Base-by-base conservation (phyloP, 148 eudicot species). In the Bassia scoparia region DNA sequence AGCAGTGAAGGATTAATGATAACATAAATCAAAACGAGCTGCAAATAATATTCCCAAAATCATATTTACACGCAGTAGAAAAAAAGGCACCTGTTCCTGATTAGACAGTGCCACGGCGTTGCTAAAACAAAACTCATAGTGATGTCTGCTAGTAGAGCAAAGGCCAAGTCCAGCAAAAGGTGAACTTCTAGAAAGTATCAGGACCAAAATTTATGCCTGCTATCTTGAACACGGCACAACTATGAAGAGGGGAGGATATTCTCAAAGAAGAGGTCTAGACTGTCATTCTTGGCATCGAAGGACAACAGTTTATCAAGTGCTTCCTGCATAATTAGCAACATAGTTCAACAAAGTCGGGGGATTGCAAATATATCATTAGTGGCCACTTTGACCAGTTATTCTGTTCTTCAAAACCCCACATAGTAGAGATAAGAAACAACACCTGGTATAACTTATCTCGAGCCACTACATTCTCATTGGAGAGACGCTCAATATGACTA, bases 391-490 rank as follows among this genome's bases (percentile, higher is more conserved):
- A 12, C 15, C 12, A 18, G n/a, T 44, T 4, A 24, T 17, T 50
- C 11, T n/a, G 41, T 70, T 31, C 23, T n/a, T 63, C n/a, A 30
- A n/a, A 9, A 35, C 4, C 34, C 18, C 26, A 64, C 53, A 20
- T 46, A 50, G 23, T 35, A 68, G 26, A 38, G 63, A 23, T 41
- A 21, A 48, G 70, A 75, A 62, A 74, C 53, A 17, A 72, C 52
- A 94, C 98, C 97, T 94, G 85, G 81, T 88, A 86, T 65, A 82
- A 86, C 76, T 88, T 85, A 86, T 94, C 97, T 83, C 84, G 98
- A 73, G 93, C 75, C 56, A 70, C 64, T 72, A 91, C 82, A 71
- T 74, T 81, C 74, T 83, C 86, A 67, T 69, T 70, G 61, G 74
- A 60, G 13, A 80, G 75, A 80, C 98, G 81, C 82, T 89, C 91